phyloP scores from a whole-genome alignment of 1,139 yeast genomes.

The Pneumocystis canis region DNA sequence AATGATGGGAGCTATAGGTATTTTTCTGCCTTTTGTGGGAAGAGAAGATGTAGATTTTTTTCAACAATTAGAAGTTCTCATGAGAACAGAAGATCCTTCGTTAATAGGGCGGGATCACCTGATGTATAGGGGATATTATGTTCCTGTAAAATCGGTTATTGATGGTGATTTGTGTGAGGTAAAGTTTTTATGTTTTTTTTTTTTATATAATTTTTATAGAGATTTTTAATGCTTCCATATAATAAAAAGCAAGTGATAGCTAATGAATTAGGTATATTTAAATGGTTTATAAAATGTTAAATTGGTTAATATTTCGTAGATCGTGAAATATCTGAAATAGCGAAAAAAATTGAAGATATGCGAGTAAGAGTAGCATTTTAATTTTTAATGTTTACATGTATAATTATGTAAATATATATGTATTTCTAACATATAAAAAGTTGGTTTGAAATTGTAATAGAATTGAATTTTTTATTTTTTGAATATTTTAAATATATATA shows the following conservation, averaged over 20 bases:
- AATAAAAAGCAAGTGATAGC: conserved; percentile 37
- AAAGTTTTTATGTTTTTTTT: not conserved
- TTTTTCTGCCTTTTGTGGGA: conserved; percentile 51
- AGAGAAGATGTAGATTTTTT: conserved; percentile 50
- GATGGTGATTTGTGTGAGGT: conserved; percentile 78
- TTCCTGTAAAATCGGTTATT: conserved; percentile 57
- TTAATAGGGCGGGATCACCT: conserved; percentile 53
- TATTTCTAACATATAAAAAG: not conserved
- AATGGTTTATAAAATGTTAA: not conserved
- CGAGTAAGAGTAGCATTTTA: conserved; percentile 15
- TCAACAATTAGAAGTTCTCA: conserved; percentile 36
- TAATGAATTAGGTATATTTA: conserved; percentile 19
- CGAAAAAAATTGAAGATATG: conserved; percentile 33
- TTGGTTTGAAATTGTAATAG: not conserved
- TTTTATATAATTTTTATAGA: conserved; percentile 10
- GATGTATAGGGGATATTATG: conserved; percentile 60
- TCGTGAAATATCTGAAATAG: conserved; percentile 44
- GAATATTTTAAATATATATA: not conserved
- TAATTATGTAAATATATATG: not conserved
- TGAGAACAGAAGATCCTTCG: conserved; percentile 32
- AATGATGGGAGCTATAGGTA: conserved; percentile 67
- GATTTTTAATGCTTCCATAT: conserved; percentile 30
- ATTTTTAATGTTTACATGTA: not conserved
- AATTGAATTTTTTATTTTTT: not conserved
- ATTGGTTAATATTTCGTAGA: conserved; percentile 26